A percentile compares a stretch with the other conserved stretches of the same genome.
Conservation (phyloP, 1,139 yeast genomes). For the Geotrichum histeridarum region DNA sequence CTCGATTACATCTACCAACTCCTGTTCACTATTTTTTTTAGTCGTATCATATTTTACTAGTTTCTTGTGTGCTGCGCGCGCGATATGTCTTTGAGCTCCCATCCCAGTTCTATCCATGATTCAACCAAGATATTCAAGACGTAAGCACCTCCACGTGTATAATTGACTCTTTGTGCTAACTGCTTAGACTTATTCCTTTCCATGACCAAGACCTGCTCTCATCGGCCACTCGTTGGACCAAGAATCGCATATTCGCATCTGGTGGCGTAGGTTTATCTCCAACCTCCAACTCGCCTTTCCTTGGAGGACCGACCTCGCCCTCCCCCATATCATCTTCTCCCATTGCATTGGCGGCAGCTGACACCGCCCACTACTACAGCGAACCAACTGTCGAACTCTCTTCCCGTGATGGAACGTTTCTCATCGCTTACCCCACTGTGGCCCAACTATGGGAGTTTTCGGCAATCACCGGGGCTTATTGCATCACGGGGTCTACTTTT, state of each 20-base stretch:
- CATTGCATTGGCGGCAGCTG: constrained; percentile 14
- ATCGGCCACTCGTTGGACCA: constrained; percentile 32
- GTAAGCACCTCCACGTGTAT: constrained; percentile 15
- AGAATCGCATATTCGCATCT: constrained; percentile 23
- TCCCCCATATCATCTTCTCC: constrained; percentile 16
- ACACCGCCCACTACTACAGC: constrained; percentile 14
- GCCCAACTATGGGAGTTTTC: constrained; percentile 28
- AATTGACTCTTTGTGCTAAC: neutral
- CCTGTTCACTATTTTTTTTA: neutral
- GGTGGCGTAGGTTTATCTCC: constrained; percentile 2
- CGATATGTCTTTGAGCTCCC: constrained; percentile 4
- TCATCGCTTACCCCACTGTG: constrained; percentile 23
- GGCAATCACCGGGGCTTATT: constrained; percentile 20
- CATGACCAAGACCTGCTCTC: constrained; percentile 26
- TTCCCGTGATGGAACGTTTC: constrained; percentile 20
- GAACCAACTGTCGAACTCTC: constrained; percentile 18
- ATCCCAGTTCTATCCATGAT: constrained; percentile 17
- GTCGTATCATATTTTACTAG: neutral
- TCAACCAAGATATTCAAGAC: constrained; percentile 25
- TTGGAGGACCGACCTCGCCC: constrained; percentile 19
- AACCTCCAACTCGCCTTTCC: neutral
- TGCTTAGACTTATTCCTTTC: constrained; percentile 23
- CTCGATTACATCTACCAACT: neutral
- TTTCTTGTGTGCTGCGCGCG: constrained; percentile 9
- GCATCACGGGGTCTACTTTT: constrained; percentile 25